Percentiles rank a stretch among this genome's conserved stretches.
These are phyloP conservation scores for Leucoagaricus sp. DNA, from an alignment of 1,284 basidiomycete species.

Conservation along the genomic window DNA sequence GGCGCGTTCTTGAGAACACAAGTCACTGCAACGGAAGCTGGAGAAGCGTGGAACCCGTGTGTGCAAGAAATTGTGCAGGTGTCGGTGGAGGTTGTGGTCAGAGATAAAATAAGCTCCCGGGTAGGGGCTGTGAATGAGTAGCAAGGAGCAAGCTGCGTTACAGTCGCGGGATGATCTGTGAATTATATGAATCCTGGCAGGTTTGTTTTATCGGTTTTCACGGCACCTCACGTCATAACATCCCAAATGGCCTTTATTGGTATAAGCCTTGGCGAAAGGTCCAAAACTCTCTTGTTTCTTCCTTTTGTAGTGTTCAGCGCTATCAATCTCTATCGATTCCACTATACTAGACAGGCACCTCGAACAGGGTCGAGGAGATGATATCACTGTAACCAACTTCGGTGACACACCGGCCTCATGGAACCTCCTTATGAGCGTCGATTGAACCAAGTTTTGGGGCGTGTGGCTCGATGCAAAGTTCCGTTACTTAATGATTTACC, in stretches of 20 bases:
- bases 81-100: neutral
- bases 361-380: no score
- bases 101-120: neutral
- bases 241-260: neutral
- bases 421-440: neutral
- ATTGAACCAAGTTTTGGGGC: neutral
- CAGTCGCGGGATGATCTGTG: no score
- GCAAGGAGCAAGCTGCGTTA: neutral
- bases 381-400: no score
- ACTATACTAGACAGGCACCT: no score
- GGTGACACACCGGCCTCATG: no score
- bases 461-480: neutral
- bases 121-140: neutral
- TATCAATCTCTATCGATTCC: no score
- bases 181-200: no score
- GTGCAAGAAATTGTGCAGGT: neutral
- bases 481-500: neutral
- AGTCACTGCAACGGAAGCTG: neutral
- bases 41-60: neutral
- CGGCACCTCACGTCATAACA: neutral
- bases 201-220: no score
- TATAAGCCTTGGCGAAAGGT: neutral
- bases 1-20: neutral
- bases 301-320: no score
- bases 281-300: neutral